A percentile compares a stretch with the other conserved stretches of the same genome.
Evolutionary conservation across 495 filamentous ascomycete genomes (phyloP).

Genomic region (Penicillium canariense): DNA sequence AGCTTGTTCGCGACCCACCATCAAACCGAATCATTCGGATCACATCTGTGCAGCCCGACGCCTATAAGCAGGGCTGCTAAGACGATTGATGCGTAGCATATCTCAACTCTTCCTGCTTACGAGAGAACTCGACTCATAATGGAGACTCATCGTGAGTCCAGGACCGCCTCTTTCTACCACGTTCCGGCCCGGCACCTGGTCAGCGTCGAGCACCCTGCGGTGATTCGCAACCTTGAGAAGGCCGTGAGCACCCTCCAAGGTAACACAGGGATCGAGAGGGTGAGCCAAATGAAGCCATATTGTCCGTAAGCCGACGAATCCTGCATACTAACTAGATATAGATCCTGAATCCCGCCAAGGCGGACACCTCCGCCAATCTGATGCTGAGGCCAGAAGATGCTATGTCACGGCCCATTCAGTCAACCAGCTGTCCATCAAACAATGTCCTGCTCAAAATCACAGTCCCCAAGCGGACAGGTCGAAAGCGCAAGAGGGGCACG

Average conservation of each 20-base stretch:
- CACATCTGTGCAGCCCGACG: not conserved
- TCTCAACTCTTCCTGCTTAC: too few relatives aligned
- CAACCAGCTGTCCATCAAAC: constrained; percentile 65
- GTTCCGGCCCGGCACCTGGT: constrained; percentile 66
- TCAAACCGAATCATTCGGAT: not conserved
- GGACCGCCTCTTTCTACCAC: constrained; percentile 51
- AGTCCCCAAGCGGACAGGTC: constrained; percentile 79
- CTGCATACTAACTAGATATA: constrained; percentile 21
- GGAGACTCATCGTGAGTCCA: constrained; percentile 20
- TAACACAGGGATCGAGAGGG: constrained; percentile 60
- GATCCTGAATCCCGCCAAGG: constrained; percentile 43
- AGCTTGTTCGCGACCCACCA: not conserved
- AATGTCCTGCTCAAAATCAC: constrained; percentile 85
- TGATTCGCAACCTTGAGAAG: constrained; percentile 77
- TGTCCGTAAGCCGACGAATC: not conserved
- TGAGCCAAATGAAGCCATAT: constrained; percentile 31
- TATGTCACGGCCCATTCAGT: constrained; percentile 69
- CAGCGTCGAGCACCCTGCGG: constrained; percentile 83
- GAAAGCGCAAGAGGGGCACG: constrained; percentile 75
- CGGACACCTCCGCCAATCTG: constrained; percentile 48
- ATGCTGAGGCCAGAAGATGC: constrained; percentile 76
- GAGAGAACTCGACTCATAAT: too few relatives aligned
- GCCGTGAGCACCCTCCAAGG: constrained; percentile 77
- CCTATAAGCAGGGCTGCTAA: not conserved
- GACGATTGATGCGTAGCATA: not conserved